phyloP scores from a whole-genome alignment of 495 filamentous ascomycete genomes.

The Aspergillus biplanus region DNA sequence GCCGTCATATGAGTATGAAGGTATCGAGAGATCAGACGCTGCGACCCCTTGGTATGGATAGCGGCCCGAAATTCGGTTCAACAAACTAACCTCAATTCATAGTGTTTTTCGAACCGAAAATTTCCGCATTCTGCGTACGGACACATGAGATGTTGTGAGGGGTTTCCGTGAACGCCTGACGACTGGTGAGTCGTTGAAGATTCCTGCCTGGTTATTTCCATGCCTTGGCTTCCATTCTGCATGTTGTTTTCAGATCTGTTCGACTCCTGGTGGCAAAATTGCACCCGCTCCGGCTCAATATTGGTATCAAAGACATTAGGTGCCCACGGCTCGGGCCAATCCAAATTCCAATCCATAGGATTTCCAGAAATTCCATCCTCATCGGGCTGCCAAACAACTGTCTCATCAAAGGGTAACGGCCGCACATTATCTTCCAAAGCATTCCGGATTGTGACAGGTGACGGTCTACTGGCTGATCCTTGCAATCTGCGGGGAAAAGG shows the following conservation, averaged over 20 bases:
- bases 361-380: not conserved
- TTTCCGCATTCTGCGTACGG: not conserved
- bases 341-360: not conserved
- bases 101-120: not conserved
- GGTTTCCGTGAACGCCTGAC: not conserved
- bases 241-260: no score
- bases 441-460: not conserved
- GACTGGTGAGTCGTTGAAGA: not conserved
- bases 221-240: no score
- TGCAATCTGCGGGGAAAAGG: not conserved
- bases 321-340: not conserved
- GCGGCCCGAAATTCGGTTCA: not conserved
- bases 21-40: not conserved
- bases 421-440: not conserved
- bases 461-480: not conserved
- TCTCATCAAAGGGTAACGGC: not conserved
- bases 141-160: not conserved
- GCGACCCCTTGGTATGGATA: no score
- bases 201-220: not conserved
- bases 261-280: not conserved
- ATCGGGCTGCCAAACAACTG: not conserved
- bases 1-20: not conserved
- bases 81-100: not conserved
- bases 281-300: not conserved
- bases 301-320: not conserved